Conservation (phyloP, 148 eudicot species). For the Dianthus caryophyllus region DNA sequence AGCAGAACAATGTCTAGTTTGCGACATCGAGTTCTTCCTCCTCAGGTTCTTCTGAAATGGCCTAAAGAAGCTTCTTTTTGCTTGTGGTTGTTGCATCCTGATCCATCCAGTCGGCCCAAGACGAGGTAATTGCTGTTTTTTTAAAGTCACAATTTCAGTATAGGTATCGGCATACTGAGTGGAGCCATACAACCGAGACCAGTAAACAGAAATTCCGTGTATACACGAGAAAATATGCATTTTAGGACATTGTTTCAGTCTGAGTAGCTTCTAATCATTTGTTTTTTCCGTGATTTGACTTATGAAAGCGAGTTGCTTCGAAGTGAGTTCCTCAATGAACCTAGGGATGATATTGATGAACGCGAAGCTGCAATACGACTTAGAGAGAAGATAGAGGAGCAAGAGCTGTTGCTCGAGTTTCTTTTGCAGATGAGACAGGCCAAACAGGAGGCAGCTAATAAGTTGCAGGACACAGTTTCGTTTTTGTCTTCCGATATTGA, state of each 20-base stretch:
- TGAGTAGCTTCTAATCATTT: slow-evolving; percentile 5
- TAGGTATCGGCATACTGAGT: not conserved
- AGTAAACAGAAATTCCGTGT: not conserved
- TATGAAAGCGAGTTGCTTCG: slow-evolving; percentile 71
- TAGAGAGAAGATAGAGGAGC: slow-evolving; percentile 77
- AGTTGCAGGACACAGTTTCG: slow-evolving; percentile 63
- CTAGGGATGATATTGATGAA: slow-evolving; percentile 63
- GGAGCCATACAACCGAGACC: not conserved
- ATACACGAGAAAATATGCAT: not conserved
- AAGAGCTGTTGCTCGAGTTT: slow-evolving; percentile 77
- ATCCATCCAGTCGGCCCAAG: slow-evolving; percentile 78
- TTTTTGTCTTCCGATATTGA: slow-evolving; percentile 75
- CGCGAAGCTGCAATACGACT: slow-evolving; percentile 82
- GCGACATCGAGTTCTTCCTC: slow-evolving; percentile 95
- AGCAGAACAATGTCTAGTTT: slow-evolving; percentile 79
- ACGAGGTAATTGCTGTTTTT: slow-evolving; percentile 44
- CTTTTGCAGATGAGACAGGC: slow-evolving; percentile 53
- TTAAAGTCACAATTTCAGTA: not conserved
- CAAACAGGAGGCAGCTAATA: slow-evolving; percentile 67
- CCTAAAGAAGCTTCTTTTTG: slow-evolving; percentile 99
- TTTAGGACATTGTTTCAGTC: not conserved
- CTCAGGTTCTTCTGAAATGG: slow-evolving; percentile 79
- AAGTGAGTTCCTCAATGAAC: slow-evolving; percentile 83
- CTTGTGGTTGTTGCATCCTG: slow-evolving; percentile 94
- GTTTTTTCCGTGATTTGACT: not conserved